Base-by-base conservation (phyloP, 2,329 filamentous ascomycete genomes). In the Aspergillus terreus region DNA sequence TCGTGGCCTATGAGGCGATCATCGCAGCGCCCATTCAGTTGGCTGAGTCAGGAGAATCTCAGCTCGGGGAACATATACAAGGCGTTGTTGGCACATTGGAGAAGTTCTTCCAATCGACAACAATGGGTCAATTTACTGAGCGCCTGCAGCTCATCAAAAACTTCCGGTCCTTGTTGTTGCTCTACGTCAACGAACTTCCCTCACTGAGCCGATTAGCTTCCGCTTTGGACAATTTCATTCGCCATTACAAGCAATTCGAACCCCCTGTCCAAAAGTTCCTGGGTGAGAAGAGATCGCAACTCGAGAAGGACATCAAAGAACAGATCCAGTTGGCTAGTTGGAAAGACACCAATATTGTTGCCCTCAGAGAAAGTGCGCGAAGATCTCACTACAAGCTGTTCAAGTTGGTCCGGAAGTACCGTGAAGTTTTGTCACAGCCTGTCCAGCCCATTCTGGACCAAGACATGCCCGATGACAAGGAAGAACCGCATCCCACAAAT, bases 331-430 rank as follows among this genome's bases (percentile, higher is more conserved):
- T 99, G 61, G 91, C 92, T 6, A 96, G 91, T 70, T 99, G 95
- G 95, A 96, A 95, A 69, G 94, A 99, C 61, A 96, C 90, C 19
- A 99, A 97, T 63, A 95, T 99, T 55, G 86, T 87, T 44, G 89
- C 90, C 1, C 76, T 99, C 14, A 83, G 86, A 58, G 91, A 96
- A 65, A 97, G 92, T 69, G 91, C 94, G 1, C 86, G 87, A 62
- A 87, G 86, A 54, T 96, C 92, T 17, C 94, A 99, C 66, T 84
- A 87, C 63, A 96, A 96, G 70, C 81, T 99, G 2, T 96, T 96
- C 75, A 89, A 89, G 61, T 78, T 96, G 33, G 88, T 99, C 42
- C 82, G 90, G 50, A 97, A 96, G 72, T 99, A 96, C 72, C 84
- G 94, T 40, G 80, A 80, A 15, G 72, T 95, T 10, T 79, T 99